Evolutionary conservation across 805 yeast genomes (phyloP), one percentile per base, ranked within the genome.

Genomic region (Jamesozyma piceae): DNA sequence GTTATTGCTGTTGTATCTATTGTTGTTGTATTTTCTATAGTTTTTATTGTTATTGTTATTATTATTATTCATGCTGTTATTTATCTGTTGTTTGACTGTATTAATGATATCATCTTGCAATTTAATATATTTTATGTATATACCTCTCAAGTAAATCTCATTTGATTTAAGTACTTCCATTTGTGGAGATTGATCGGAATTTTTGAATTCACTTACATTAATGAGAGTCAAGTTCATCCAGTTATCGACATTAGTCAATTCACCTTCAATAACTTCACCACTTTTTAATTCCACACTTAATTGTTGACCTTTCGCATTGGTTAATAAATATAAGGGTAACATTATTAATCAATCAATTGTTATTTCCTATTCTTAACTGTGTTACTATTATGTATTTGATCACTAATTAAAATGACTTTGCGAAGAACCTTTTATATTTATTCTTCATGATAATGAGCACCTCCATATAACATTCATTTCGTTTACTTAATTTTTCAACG

Each of bases 161-260:
- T 79, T 76, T 37, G 82, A 64, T 56, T 80, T 79, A 41, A 72
- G 60, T 75, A 83, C 42, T 68, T 69, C 49, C 74, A 78, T 20
- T 22, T 47, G 47, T 15, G 44, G 40, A 30, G 27, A 38, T 14
- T 24, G 36, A 26, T 39, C 41, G n/a, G 45, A 38, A 84, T 90
- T 50, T n/a, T 40, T 43, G 42, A 45, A 48, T 45, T 56, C 56
- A 19, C 79, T 75, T 14, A 82, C 97, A 49, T 88, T 80, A 28
- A 72, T 72, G 42, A 92, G 70, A 1, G 95, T 84, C 50, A 92
- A 70, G 62, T 92, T 92, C 99, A 92, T 92, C 88, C 94, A 85
- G 32, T 86, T 80, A 62, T 92, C 99, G 53, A 95, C 87, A 57
- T 85, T 83, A 43, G 78, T 76, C 46, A 92, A 69, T 43, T 74